phyloP scores from a whole-genome alignment of 352 stramenopile genomes.

The Globisporangium nagaii region DNA sequence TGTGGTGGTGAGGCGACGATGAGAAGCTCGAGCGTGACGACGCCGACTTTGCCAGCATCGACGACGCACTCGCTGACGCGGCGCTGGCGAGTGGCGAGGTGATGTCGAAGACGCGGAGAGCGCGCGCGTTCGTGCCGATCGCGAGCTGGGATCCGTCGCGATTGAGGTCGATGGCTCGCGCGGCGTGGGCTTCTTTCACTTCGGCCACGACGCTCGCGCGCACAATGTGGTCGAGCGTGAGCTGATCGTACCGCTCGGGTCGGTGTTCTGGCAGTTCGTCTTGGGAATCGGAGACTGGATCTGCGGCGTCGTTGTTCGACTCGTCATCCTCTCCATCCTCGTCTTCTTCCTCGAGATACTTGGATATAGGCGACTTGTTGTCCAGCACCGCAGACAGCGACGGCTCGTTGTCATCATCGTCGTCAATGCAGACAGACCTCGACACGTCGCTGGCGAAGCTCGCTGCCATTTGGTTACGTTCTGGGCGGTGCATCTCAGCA shows the following conservation, averaged over 20 bases:
- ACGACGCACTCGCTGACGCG: not conserved
- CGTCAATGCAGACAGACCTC: not conserved
- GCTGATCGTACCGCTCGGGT: constrained; percentile 22
- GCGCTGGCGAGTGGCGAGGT: constrained; percentile 3
- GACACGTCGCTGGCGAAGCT: constrained; percentile 1
- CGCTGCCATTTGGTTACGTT: not conserved
- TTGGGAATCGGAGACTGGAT: not conserved
- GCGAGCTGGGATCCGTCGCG: constrained; percentile 31
- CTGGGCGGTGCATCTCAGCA: too few relatives aligned
- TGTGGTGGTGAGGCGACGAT: not conserved
- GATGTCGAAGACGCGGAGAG: constrained; percentile 49
- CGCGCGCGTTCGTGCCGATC: constrained; percentile 59
- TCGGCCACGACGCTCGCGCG: constrained; percentile 45
- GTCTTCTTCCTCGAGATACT: not conserved
- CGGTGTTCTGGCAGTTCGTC: not conserved
- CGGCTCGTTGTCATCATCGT: not conserved
- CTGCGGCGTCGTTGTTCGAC: not conserved
- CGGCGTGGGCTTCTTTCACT: constrained; percentile 45
- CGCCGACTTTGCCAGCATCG: not conserved
- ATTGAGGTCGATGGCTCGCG: constrained; percentile 46
- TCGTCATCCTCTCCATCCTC: not conserved
- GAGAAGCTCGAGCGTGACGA: not conserved
- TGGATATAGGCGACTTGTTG: constrained; percentile 2
- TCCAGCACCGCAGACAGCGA: not conserved
- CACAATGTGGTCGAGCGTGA: constrained; percentile 36